Conservation (phyloP, 176 grass and related monocot genomes). For the Tillandsia leiboldiana region DNA sequence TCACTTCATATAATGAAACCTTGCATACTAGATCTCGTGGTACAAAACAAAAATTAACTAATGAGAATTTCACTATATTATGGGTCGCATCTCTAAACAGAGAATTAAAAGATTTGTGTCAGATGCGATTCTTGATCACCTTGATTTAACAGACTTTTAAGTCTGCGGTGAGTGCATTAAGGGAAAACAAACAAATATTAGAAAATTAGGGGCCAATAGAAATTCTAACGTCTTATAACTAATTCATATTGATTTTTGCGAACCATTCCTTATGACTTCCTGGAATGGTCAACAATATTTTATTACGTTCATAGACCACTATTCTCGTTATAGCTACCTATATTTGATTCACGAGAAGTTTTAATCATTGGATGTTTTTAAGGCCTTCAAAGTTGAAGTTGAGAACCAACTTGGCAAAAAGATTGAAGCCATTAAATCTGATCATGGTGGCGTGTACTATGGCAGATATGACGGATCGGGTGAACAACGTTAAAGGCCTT, state of each 20-base stretch:
- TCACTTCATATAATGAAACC: neutral
- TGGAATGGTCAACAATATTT: constrained; percentile 2
- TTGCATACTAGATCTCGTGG: neutral
- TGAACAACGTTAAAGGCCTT: neutral
- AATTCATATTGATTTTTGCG: neutral
- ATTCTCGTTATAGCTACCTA: neutral
- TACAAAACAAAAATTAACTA: too few relatives aligned
- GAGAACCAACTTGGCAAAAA: neutral
- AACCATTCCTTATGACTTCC: neutral
- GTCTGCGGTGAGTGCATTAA: neutral
- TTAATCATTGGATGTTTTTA: neutral
- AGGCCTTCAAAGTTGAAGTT: constrained; percentile 3
- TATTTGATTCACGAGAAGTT: neutral
- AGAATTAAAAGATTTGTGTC: neutral
- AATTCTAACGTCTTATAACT: neutral
- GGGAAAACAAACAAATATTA: neutral
- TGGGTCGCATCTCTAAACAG: neutral
- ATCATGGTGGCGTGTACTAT: neutral
- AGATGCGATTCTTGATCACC: neutral
- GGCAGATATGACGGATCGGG: neutral
- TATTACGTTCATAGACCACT: neutral
- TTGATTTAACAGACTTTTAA: constrained; percentile 2
- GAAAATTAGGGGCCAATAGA: neutral
- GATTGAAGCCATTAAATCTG: neutral
- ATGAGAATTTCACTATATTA: neutral